A percentile compares a stretch with the other conserved stretches of the same genome.
Conservation (phyloP, 768 basidiomycete species). For the Pleurotus platypus region DNA sequence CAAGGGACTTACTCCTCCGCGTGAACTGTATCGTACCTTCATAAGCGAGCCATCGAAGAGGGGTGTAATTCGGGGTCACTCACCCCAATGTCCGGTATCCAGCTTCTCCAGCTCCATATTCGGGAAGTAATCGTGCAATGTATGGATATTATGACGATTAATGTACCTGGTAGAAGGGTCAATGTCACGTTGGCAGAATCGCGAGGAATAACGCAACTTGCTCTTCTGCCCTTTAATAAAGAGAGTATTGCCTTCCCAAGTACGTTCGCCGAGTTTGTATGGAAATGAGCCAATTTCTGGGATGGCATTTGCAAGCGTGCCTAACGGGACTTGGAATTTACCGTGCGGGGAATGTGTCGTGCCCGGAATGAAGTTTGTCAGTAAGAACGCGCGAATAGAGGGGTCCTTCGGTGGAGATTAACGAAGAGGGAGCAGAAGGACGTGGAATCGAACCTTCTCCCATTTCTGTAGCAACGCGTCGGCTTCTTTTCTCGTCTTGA, state of each 20-base stretch:
- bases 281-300: constrained; percentile 77
- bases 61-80: constrained; percentile 16
- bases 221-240: constrained; percentile 80
- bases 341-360: constrained; percentile 26
- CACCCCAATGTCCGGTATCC: constrained; percentile 88
- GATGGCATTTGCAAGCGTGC: constrained; percentile 60
- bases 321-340: constrained; percentile 74
- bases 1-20: constrained; percentile 55
- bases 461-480: constrained; percentile 56
- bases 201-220: constrained; percentile 39
- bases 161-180: constrained; percentile 52
- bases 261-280: constrained; percentile 50
- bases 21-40: constrained; percentile 52
- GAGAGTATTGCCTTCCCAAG: constrained; percentile 58
- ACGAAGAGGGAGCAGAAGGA: background rate
- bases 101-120: constrained; percentile 56
- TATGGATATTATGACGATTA: constrained; percentile 63
- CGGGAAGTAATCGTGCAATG: constrained; percentile 72
- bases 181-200: background rate
- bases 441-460: constrained; percentile 50
- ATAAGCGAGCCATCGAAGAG: background rate
- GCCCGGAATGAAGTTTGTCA: constrained; percentile 70
- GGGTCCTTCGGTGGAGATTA: constrained; percentile 49
- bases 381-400: constrained; percentile 72
- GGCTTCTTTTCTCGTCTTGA: constrained; percentile 67